Percentiles rank a stretch among this genome's conserved stretches.
Evolutionary conservation across 1,139 yeast species (phyloP).

Genomic region (Zygosaccharomyces sapae): DNA sequence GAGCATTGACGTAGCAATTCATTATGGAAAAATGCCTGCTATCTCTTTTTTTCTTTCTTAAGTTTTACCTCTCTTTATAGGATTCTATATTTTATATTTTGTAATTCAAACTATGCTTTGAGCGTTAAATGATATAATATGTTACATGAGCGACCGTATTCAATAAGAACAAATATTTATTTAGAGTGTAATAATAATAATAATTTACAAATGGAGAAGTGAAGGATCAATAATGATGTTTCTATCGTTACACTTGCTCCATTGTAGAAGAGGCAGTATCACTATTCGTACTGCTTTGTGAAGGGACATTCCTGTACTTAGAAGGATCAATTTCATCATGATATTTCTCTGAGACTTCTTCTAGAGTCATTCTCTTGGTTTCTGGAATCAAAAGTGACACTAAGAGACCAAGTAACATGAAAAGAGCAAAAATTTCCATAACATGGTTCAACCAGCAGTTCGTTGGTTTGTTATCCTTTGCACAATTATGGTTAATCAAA

Average conservation of each 20-base stretch:
- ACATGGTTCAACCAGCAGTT: constrained; percentile 87
- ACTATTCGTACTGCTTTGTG: constrained; percentile 11
- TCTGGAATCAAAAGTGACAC: constrained; percentile 72
- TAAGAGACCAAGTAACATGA: constrained; percentile 75
- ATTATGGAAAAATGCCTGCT: too few species aligned
- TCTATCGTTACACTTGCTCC: constrained; percentile 14
- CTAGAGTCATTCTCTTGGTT: constrained; percentile 84
- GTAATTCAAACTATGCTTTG: too few species aligned
- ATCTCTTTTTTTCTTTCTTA: too few species aligned
- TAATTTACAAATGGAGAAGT: too few species aligned
- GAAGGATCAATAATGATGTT: too few species aligned
- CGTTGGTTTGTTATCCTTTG: constrained; percentile 42
- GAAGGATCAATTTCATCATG: constrained; percentile 63
- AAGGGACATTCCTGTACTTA: constrained; percentile 19
- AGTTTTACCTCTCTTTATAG: too few species aligned
- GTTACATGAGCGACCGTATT: too few species aligned
- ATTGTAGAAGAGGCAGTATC: constrained; percentile 19
- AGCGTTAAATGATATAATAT: too few species aligned
- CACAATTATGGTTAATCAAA: constrained; percentile 71
- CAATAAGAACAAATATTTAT: too few species aligned
- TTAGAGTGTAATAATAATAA: too few species aligned
- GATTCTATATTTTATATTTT: too few species aligned
- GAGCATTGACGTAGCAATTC: too few species aligned
- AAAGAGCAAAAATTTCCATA: constrained; percentile 86
- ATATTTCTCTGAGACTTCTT: constrained; percentile 68